Percentiles rank a stretch among this genome's conserved stretches.
Conservation (phyloP, 768 basidiomycete species). For the Lentinula sp. region DNA sequence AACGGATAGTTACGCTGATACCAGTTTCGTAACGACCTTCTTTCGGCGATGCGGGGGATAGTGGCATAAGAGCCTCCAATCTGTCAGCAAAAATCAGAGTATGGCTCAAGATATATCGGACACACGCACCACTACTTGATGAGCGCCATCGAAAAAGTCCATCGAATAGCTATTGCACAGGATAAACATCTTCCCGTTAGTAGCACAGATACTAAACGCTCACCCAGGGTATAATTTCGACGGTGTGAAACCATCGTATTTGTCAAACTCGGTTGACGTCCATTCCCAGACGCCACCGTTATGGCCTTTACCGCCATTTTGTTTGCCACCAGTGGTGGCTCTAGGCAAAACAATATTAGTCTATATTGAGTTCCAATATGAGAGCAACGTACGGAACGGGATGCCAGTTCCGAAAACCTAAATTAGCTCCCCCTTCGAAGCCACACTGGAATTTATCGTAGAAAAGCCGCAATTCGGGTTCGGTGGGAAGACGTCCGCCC, state of each 20-base stretch:
- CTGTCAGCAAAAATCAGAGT: constrained; percentile 31
- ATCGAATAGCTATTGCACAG: constrained; percentile 51
- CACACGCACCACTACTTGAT: constrained; percentile 78
- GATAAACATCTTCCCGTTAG: not conserved
- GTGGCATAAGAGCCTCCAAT: constrained; percentile 89
- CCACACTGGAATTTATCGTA: constrained; percentile 68
- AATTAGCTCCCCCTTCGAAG: constrained; percentile 73
- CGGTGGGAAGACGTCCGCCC: constrained; percentile 92
- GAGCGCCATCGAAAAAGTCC: constrained; percentile 89
- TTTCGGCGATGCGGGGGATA: constrained; percentile 72
- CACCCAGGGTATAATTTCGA: constrained; percentile 86
- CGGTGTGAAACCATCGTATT: constrained; percentile 67
- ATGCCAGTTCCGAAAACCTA: constrained; percentile 92
- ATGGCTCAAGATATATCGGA: not conserved
- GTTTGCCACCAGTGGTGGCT: constrained; percentile 59
- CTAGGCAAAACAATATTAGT: constrained; percentile 25
- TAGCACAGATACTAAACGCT: not conserved
- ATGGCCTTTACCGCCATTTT: constrained; percentile 51
- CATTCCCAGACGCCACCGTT: constrained; percentile 99
- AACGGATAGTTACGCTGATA: constrained; percentile 91
- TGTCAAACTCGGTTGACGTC: constrained; percentile 78
- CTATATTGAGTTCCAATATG: not conserved
- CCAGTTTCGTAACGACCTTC: constrained; percentile 81
- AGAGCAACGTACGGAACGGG: constrained; percentile 68
- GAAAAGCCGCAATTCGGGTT: constrained; percentile 80